These are phyloP conservation scores for Orbilia javanica DNA, from an alignment of 2,329 filamentous ascomycete species.

Conservation along the genomic window DNA sequence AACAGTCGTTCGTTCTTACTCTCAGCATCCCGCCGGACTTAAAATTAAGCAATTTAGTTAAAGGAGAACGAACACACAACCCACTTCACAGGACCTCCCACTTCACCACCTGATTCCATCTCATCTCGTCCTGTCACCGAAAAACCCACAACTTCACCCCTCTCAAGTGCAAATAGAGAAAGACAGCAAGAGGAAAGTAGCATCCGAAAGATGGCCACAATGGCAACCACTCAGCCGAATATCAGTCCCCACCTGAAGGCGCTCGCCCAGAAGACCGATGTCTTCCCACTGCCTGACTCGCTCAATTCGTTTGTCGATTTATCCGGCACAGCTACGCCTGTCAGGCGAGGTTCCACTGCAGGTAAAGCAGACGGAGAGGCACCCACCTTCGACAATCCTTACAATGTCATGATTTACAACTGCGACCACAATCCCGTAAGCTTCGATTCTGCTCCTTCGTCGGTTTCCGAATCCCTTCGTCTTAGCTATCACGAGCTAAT, in stretches of 20 bases:
- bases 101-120: background rate
- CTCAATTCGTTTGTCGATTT: constrained; percentile 59
- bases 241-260: constrained; percentile 23
- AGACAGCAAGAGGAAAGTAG: background rate
- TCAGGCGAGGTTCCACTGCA: constrained; percentile 54
- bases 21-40: constrained; percentile 22
- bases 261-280: constrained; percentile 44
- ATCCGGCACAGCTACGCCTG: constrained; percentile 55
- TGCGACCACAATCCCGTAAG: constrained; percentile 77
- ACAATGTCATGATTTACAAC: constrained; percentile 77
- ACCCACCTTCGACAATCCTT: constrained; percentile 74
- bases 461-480: background rate
- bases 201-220: constrained; percentile 29
- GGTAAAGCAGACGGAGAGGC: constrained; percentile 28
- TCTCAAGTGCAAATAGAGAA: background rate
- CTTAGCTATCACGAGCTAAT: constrained; percentile 10
- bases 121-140: constrained; percentile 22
- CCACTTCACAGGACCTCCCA: background rate
- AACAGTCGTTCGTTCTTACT: background rate
- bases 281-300: constrained; percentile 57
- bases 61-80: constrained; percentile 29
- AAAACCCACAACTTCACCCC: constrained; percentile 4
- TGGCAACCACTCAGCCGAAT: constrained; percentile 24
- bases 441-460: constrained; percentile 40
- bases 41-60: constrained; percentile 25